phyloP scores from a whole-genome alignment of 2,329 filamentous ascomycete genomes.

The Neofusicoccum sp. region DNA sequence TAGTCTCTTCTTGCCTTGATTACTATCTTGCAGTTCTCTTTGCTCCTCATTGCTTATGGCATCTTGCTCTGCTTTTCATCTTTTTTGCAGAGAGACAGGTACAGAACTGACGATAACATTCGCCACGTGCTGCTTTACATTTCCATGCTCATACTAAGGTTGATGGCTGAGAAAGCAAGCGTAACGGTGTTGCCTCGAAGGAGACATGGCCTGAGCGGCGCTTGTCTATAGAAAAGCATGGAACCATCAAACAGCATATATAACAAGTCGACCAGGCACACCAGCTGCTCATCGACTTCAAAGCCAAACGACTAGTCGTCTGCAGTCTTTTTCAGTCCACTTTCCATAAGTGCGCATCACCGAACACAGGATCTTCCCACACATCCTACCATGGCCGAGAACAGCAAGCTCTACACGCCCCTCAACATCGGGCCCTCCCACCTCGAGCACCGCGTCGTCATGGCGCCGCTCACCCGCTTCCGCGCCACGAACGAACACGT shows the following conservation, averaged over 20 bases:
- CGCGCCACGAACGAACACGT: conserved; percentile 49
- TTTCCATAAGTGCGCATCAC: not conserved
- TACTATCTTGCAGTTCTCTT: not conserved
- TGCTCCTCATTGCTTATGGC: not conserved
- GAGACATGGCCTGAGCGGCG: not conserved
- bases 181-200: too few species aligned
- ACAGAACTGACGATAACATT: not conserved
- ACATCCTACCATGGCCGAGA: conserved; percentile 8
- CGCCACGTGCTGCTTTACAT: not conserved
- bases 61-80: not conserved
- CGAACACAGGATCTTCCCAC: not conserved
- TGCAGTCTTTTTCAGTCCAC: not conserved
- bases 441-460: conserved; percentile 29
- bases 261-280: not conserved
- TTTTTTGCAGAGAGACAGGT: not conserved
- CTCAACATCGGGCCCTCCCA: conserved; percentile 26
- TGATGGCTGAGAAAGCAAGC: not conserved
- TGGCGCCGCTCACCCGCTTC: conserved; percentile 38
- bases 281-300: too few species aligned
- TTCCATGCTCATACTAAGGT: not conserved
- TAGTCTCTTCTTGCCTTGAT: not conserved
- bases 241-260: not conserved
- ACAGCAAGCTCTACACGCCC: conserved; percentile 28
- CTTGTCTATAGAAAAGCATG: not conserved
- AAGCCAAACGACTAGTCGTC: not conserved